Evolutionary conservation across 73 alveolate genomes (phyloP).

Genomic region (Blepharisma japonicum): DNA sequence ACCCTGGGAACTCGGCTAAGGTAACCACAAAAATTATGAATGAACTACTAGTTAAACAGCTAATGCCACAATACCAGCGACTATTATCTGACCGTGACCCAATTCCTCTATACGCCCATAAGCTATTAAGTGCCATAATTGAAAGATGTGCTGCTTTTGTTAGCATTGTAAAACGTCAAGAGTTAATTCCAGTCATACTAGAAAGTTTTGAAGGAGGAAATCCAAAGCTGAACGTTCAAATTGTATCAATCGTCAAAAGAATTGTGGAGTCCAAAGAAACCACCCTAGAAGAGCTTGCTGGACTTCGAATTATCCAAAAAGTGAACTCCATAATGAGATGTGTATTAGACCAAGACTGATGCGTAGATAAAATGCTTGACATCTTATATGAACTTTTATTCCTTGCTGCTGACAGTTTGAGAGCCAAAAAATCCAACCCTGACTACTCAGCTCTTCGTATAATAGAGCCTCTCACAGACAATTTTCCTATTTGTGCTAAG

Average conservation of each 20-base stretch:
- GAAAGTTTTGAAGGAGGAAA: conserved; percentile 55
- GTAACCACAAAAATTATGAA: conserved; percentile 59
- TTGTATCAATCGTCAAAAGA: conserved; percentile 44
- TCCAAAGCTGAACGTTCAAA: conserved; percentile 59
- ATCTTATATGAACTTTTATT: conserved; percentile 45
- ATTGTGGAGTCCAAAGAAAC: conserved; percentile 54
- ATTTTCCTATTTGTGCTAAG: conserved; percentile 46
- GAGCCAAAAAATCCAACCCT: conserved; percentile 13
- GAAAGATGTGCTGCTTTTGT: conserved; percentile 17
- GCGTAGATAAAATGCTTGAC: conserved; percentile 57
- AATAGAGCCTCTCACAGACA: conserved; percentile 46
- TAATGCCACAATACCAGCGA: conserved; percentile 45
- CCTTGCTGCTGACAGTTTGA: conserved; percentile 14
- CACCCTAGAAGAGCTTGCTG: conserved; percentile 39
- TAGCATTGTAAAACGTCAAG: conserved; percentile 36
- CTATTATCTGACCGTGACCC: conserved; percentile 39
- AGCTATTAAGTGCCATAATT: conserved; percentile 27
- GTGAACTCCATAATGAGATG: conserved; percentile 42
- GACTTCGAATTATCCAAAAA: conserved; percentile 39
- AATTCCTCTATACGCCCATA: conserved; percentile 40
- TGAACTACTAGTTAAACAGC: conserved; percentile 52
- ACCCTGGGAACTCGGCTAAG: conserved; percentile 51
- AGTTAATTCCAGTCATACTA: conserved; percentile 36
- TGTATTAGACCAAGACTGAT: conserved; percentile 68
- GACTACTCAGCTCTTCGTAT: neutral